Evolutionary conservation across 345 rosid species (phyloP).

Genomic region (Punica granatum): DNA sequence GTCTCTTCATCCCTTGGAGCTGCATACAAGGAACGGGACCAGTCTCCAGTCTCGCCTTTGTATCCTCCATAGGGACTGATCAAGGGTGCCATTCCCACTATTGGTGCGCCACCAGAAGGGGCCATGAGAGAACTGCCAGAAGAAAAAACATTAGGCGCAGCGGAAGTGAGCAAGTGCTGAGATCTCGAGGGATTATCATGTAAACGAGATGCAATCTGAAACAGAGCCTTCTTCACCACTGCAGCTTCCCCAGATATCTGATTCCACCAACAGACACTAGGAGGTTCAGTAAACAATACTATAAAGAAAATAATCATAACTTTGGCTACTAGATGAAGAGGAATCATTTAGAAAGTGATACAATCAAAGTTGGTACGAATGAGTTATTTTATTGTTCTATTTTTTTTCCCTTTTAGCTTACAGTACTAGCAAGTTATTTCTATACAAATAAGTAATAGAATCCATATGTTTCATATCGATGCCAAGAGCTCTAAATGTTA

Average conservation of each 20-base stretch:
- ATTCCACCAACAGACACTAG: conserved; percentile 5
- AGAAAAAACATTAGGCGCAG: conserved; percentile 45
- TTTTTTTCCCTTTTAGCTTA: too few relatives aligned
- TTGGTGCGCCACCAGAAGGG: conserved; percentile 49
- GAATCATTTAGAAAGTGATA: neutral
- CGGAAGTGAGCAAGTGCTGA: conserved; percentile 69
- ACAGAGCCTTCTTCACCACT: conserved; percentile 74
- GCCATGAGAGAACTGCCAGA: conserved; percentile 54
- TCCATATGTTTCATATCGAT: conserved; percentile 4
- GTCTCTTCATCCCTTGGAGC: conserved; percentile 78
- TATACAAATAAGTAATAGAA: neutral
- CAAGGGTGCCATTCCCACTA: conserved; percentile 78
- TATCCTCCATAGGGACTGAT: conserved; percentile 76
- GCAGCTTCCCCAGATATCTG: conserved; percentile 82
- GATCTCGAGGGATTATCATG: conserved; percentile 90
- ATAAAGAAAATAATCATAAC: neutral
- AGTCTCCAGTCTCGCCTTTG: conserved; percentile 68
- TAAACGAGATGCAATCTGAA: conserved; percentile 73
- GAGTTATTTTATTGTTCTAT: too few relatives aligned
- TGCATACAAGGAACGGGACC: conserved; percentile 69
- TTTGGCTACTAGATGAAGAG: neutral
- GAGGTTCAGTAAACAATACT: neutral
- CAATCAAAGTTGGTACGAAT: neutral
- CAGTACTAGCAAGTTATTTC: neutral
- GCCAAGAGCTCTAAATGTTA: neutral